These are phyloP conservation scores for Mortierella sp. DNA, from an alignment of 371 early-diverging fungal species.

Conservation along the genomic window DNA sequence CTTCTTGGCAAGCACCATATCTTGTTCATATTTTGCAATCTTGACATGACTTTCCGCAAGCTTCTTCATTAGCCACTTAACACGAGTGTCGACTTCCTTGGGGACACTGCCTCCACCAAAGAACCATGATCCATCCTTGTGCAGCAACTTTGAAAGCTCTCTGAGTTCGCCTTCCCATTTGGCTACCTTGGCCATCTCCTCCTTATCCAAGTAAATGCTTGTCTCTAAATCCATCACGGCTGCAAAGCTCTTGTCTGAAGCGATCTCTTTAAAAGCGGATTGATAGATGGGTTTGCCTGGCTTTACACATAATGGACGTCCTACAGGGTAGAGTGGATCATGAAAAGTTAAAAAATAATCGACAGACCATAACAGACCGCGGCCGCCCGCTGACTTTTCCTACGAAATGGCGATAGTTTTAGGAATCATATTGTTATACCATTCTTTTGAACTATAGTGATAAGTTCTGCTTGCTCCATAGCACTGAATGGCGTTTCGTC, in stretches of 20 bases:
- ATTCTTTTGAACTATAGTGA: conserved; percentile 78
- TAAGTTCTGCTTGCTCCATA: conserved; percentile 91
- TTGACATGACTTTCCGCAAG: conserved; percentile 64
- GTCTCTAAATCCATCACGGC: conserved; percentile 86
- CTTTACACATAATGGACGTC: conserved; percentile 81
- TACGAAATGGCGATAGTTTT: not conserved
- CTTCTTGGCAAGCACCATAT: conserved; percentile 63
- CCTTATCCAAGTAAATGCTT: conserved; percentile 72
- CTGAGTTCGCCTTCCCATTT: conserved; percentile 81
- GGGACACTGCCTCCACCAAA: conserved; percentile 64
- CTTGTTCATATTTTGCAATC: conserved; percentile 67
- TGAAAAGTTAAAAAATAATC: not conserved
- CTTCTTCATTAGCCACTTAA: conserved; percentile 68
- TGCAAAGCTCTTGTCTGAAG: conserved; percentile 75
- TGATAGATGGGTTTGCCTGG: conserved; percentile 88
- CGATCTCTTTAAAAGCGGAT: conserved; percentile 81
- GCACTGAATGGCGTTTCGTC: conserved; percentile 81
- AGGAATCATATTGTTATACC: conserved; percentile 59
- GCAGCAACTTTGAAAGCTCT: conserved; percentile 60
- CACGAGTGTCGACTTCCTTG: conserved; percentile 66
- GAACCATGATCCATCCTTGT: conserved; percentile 53
- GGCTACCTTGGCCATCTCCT: conserved; percentile 76
- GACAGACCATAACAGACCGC: not conserved
- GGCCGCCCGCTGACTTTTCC: not conserved
- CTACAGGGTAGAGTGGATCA: conserved; percentile 43